Conservation (phyloP, 768 basidiomycete species). For the Lepiota brunneoincarnata region DNA sequence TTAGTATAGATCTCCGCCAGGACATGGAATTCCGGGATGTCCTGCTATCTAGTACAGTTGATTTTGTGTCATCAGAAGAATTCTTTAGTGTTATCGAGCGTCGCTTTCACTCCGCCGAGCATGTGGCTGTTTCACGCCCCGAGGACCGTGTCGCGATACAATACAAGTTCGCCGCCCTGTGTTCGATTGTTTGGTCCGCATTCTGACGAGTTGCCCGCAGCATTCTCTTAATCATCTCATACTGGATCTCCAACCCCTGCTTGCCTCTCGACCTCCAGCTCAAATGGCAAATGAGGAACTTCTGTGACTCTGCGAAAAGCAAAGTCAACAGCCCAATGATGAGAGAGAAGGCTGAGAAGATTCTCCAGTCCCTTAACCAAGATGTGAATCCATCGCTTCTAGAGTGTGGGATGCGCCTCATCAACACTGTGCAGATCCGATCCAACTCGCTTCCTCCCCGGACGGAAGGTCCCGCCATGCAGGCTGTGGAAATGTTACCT, state of each 20-base stretch:
- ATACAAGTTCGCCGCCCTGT: constrained; percentile 29
- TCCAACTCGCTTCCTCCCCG: neutral
- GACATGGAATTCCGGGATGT: constrained; percentile 37
- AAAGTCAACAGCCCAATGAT: constrained; percentile 28
- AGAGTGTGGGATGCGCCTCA: neutral
- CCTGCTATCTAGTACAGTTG: constrained; percentile 38
- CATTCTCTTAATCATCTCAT: constrained; percentile 32
- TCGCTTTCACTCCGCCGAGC: constrained; percentile 35
- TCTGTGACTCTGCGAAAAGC: constrained; percentile 28
- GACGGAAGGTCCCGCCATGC: constrained; percentile 24
- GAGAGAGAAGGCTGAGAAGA: constrained; percentile 28
- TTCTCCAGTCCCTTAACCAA: constrained; percentile 27
- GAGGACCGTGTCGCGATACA: constrained; percentile 29
- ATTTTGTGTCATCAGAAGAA: constrained; percentile 40
- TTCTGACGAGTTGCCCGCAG: constrained; percentile 17
- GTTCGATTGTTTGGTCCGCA: neutral
- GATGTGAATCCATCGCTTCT: constrained; percentile 19
- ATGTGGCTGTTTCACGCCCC: constrained; percentile 15
- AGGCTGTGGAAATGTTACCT: constrained; percentile 32
- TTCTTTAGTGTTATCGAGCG: constrained; percentile 35
- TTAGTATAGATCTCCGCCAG: constrained; percentile 24
- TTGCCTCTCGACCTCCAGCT: constrained; percentile 28
- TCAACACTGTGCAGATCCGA: constrained; percentile 6
- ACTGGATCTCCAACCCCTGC: constrained; percentile 33
- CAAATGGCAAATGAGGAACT: constrained; percentile 32